Percentiles rank a stretch among this genome's conserved stretches.
Evolutionary conservation across 768 basidiomycete genomes (phyloP).

Genomic region (Favolaschia claudopus): DNA sequence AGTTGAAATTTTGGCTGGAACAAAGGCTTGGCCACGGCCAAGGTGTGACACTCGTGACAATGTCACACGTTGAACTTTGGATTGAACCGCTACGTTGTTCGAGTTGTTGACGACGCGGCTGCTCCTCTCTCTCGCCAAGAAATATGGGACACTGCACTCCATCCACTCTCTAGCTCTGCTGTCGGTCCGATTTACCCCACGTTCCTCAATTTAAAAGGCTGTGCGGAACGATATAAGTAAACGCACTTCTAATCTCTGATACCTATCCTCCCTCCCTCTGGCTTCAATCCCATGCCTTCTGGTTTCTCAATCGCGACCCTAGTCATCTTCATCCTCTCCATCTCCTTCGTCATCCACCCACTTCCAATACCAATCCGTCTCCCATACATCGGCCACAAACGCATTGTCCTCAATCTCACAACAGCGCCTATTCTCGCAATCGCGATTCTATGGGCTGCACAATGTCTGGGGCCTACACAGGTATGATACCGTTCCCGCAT

Average conservation of each 20-base stretch:
- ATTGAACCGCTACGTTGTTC: too few species aligned
- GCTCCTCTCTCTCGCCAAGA: too few species aligned
- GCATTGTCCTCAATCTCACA: constrained; percentile 47
- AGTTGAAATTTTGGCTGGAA: too few species aligned
- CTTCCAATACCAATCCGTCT: constrained; percentile 44
- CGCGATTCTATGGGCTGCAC: constrained; percentile 56
- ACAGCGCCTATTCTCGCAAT: constrained; percentile 60
- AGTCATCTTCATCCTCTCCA: constrained; percentile 56
- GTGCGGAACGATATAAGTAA: neutral
- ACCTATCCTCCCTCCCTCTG: neutral
- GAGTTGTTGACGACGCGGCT: too few species aligned
- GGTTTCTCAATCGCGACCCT: constrained; percentile 55
- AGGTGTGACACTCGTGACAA: too few species aligned
- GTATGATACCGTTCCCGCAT: constrained; percentile 26
- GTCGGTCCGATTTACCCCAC: too few species aligned
- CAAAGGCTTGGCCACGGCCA: too few species aligned
- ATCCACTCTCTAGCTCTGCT: too few species aligned
- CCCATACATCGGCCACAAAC: too few species aligned
- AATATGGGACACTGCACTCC: too few species aligned
- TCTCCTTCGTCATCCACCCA: constrained; percentile 53
- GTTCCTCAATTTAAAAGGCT: too few species aligned
- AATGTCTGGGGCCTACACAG: constrained; percentile 49
- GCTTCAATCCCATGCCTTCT: constrained; percentile 34
- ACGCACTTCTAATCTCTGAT: neutral
- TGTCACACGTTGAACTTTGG: too few species aligned